Conservation (phyloP, 2,329 filamentous ascomycete species). For the Penicillium sp. region DNA sequence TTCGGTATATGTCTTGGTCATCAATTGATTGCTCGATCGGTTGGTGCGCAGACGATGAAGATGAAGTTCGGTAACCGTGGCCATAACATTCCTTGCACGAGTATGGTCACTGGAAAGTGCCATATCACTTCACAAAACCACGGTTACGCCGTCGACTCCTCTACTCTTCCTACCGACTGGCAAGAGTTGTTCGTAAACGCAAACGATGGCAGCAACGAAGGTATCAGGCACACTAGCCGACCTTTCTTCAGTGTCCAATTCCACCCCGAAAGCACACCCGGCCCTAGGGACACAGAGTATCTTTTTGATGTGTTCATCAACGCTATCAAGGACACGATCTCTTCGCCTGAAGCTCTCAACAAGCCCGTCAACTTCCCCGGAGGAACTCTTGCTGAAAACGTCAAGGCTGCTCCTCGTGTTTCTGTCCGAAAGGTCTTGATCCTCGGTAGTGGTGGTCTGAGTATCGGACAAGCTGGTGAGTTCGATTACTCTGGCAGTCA, state of each 20-base stretch:
- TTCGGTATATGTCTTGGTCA: slow-evolving; percentile 97
- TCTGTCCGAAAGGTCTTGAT: slow-evolving; percentile 93
- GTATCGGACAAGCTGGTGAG: slow-evolving; percentile 96
- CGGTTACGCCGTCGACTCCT: slow-evolving; percentile 88
- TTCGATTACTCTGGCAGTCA: slow-evolving; percentile 99
- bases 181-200: slow-evolving; percentile 96
- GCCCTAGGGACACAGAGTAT: slow-evolving; percentile 93
- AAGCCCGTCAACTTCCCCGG: slow-evolving; percentile 86
- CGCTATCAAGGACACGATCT: slow-evolving; percentile 75
- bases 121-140: slow-evolving; percentile 99
- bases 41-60: slow-evolving; percentile 84
- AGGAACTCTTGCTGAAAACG: slow-evolving; percentile 78
- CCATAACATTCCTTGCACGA: slow-evolving; percentile 98
- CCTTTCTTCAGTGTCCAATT: slow-evolving; percentile 99
- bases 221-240: slow-evolving; percentile 82
- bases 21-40: slow-evolving; percentile 86
- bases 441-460: slow-evolving; percentile 90
- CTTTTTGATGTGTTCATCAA: slow-evolving; percentile 96
- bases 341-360: slow-evolving; percentile 68
- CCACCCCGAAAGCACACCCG: slow-evolving; percentile 95
- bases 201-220: slow-evolving; percentile 97
- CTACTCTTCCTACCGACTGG: slow-evolving; percentile 78
- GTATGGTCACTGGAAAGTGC: slow-evolving; percentile 91
- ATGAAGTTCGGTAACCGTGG: slow-evolving; percentile 99
- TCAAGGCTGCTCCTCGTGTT: slow-evolving; percentile 75